Conservation (phyloP, 2,329 filamentous ascomycete genomes). For the Leptosphaerulina australis region DNA sequence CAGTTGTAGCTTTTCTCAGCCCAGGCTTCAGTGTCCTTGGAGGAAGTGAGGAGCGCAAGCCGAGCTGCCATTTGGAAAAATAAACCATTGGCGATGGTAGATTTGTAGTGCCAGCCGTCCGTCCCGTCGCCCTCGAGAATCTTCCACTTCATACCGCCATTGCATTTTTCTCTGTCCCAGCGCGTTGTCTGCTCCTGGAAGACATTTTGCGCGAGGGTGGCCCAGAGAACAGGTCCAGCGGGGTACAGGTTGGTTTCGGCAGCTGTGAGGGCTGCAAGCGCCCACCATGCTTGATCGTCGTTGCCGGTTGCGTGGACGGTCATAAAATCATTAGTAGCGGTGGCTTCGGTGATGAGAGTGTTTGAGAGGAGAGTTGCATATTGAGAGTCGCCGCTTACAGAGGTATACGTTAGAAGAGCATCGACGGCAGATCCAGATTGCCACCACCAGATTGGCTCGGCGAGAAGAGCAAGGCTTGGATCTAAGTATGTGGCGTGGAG, state of each 20-base stretch:
- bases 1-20: conserved; percentile 67
- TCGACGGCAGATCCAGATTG: conserved; percentile 37
- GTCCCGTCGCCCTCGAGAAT: conserved; percentile 69
- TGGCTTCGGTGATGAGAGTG: conserved; percentile 35
- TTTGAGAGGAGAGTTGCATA: conserved; percentile 46
- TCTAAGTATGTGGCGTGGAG: conserved; percentile 28
- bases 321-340: conserved; percentile 47
- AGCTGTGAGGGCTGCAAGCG: conserved; percentile 68
- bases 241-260: conserved; percentile 68
- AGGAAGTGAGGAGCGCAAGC: conserved; percentile 68
- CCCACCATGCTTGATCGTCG: conserved; percentile 77
- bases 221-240: conserved; percentile 58
- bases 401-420: conserved; percentile 48
- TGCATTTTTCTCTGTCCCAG: conserved; percentile 71
- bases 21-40: conserved; percentile 61
- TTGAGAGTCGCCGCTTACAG: conserved; percentile 49
- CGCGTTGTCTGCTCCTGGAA: conserved; percentile 71
- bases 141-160: conserved; percentile 73
- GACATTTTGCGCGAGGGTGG: conserved; percentile 69
- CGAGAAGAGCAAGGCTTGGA: conserved; percentile 26
- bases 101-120: conserved; percentile 80
- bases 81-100: conserved; percentile 75
- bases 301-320: conserved; percentile 60
- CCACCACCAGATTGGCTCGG: conserved; percentile 40
- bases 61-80: conserved; percentile 82